Conservation (phyloP, 441 rosid species). For the Melastoma candidum region DNA sequence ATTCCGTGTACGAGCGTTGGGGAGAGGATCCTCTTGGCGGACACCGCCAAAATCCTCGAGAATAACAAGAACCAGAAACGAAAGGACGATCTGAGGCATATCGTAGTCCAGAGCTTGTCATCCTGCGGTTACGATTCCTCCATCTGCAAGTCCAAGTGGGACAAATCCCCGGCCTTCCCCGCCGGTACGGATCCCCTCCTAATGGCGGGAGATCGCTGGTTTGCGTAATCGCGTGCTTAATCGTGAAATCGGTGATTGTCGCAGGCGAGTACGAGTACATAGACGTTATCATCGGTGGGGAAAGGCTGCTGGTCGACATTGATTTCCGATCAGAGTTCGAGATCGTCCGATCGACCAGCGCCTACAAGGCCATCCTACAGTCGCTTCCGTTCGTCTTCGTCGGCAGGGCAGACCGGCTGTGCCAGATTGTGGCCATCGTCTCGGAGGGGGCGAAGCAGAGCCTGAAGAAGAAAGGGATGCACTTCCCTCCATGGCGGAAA, state of each 20-base stretch:
- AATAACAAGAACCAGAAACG: conserved; percentile 51
- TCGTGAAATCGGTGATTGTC: conserved; percentile 1
- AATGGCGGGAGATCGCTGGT: background rate
- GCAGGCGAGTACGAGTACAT: conserved; percentile 87
- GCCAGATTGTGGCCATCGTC: conserved; percentile 57
- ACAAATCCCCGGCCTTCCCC: conserved; percentile 51
- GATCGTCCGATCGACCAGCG: conserved; percentile 65
- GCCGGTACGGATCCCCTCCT: conserved; percentile 37
- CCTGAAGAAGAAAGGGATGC: conserved; percentile 90
- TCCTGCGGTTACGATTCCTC: conserved; percentile 61
- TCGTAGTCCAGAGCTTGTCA: conserved; percentile 46
- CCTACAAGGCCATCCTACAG: conserved; percentile 63
- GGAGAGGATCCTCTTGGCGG: conserved; percentile 70
- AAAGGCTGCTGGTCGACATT: conserved; percentile 57
- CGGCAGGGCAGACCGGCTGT: conserved; percentile 71
- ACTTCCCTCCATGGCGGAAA: conserved; percentile 85
- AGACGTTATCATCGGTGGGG: conserved; percentile 62
- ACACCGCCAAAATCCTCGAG: conserved; percentile 63
- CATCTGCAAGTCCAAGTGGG: conserved; percentile 90
- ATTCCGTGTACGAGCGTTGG: conserved; percentile 53
- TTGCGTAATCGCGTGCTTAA: background rate
- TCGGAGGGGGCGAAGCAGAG: conserved; percentile 87
- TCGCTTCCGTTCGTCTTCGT: conserved; percentile 71
- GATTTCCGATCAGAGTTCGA: conserved; percentile 95
- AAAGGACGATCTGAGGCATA: conserved; percentile 56